Evolutionary conservation across 2,329 filamentous ascomycete genomes (phyloP), one percentile per base, ranked within the genome.

Genomic region (Sporothrix pseudoabietina): DNA sequence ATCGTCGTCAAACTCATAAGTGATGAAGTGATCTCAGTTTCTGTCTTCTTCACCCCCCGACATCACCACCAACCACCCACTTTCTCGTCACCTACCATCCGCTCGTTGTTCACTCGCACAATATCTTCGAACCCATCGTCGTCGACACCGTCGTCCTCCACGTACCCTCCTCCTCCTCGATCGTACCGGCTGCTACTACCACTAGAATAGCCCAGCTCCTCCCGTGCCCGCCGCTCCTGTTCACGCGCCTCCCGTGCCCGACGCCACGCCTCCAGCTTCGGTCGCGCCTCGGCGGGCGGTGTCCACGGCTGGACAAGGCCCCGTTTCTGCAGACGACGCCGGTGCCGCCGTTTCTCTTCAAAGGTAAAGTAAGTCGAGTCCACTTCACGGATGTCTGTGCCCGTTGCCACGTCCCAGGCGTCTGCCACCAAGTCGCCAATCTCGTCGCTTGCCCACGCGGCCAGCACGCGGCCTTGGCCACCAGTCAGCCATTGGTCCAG

Each of bases 401-500:
- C 84, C 39, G 81, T 82, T 7, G 81, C 78, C 73, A 80, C 80
- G 76, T 89, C 87, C 66, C 81, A 79, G 6, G 83, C 74, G 41
- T 89, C 87, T 0, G 85, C 86, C 30, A 82, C 68, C 75, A 82
- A 78, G 76, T 89, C 88, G 7, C 80, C 79, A 1, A 84, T 75
- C 49, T 87, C 83, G 69, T 88, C 84, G 4, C 78, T 77, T 1
- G 82, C 75, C 59, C 80, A 78, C n/a, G 78, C 78, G 16, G 80
- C 79, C 3, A 84, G 59, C 1, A 75, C 77, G 52, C 86, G 85
- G 5, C 86, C 86, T 47, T 80, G 80, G 0, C 88, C 88, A 19
- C 86, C 85, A 0, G 86, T 87, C 9, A 83, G 78, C 88, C 88
- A 90, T 76, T 90, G 84, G 78, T 91, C 88, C 14, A 90, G 77